Evolutionary conservation across 2,329 filamentous ascomycete genomes (phyloP), one percentile per base, ranked within the genome.

Genomic region (Colletotrichum lentis): DNA sequence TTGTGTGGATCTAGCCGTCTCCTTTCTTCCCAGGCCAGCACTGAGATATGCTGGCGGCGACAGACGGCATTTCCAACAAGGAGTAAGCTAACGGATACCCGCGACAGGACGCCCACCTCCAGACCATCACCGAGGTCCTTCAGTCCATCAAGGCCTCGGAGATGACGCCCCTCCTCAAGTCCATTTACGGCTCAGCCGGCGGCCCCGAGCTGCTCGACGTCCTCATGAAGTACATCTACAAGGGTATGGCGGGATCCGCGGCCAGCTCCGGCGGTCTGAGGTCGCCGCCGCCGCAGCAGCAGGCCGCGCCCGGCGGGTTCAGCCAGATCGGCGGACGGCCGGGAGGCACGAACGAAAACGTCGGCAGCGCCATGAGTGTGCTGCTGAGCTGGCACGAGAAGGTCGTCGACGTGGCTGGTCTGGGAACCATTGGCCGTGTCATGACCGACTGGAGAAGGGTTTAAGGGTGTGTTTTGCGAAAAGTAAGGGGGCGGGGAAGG

Each of bases 351-450:
- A 86, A 83, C 76, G 88, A 90, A 76, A 91, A 92, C 54, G 90
- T 93, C 70, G 92, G 93, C 43, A 90, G 94, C 65, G 91, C 91
- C 62, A 98, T 98, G 96, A 98, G 96, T 77, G 96, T 99, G 59
- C 80, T 99, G 77, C 83, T 99, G 73, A 97, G 94, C 81, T 99
- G 96, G 96, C 96, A 99, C 78, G 96, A 99, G 84, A 99, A 97
- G 86, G 87, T 97, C 70, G 93, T 98, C 5, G 96, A 99, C 76
- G 90, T 97, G 75, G 93, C 94, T 44, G 96, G 96, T 27, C 85
- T 94, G 73, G 96, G 96, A 52, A 93, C 92, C 79, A 96, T 99
- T 80, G 92, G 94, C 71, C 88, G 96, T 74, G 93, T 93, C 72
- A 97, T 99, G 94, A 96, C 93, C 49, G 96, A 99, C 84, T 92